phyloP scores from a whole-genome alignment of 495 filamentous ascomycete genomes.

The Elasticomyces elasticus region DNA sequence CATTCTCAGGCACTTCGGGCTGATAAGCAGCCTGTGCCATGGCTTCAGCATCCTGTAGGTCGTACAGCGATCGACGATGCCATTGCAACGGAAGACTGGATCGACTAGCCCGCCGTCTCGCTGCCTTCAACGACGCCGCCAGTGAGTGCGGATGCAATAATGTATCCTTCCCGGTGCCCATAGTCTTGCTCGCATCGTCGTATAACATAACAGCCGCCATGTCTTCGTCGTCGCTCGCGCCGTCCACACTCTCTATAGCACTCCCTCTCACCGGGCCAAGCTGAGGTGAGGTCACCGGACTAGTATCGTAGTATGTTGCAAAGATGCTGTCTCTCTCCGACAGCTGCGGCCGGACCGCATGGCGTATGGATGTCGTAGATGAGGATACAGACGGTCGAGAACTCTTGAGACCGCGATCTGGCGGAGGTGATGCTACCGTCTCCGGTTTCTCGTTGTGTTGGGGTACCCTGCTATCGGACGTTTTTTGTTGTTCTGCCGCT shows the following conservation, averaged over 20 bases:
- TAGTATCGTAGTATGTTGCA: conserved; percentile 51
- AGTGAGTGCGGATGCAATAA: neutral
- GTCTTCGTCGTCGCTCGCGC: neutral
- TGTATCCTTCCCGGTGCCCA: neutral
- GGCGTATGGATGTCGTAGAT: neutral
- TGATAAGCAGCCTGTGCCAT: conserved; percentile 2
- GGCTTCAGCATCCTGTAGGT: conserved; percentile 12
- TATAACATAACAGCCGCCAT: conserved; percentile 10
- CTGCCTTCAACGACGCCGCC: neutral
- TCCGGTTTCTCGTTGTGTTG: neutral
- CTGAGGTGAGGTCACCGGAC: conserved; percentile 39
- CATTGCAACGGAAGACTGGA: conserved; percentile 14
- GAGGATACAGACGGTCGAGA: neutral
- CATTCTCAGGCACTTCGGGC: neutral
- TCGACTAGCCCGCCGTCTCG: conserved; percentile 6
- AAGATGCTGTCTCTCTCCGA: conserved; percentile 57
- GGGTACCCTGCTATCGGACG: neutral
- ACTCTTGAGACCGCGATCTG: neutral
- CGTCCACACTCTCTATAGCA: conserved; percentile 1
- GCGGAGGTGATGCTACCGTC: neutral
- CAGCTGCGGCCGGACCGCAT: conserved; percentile 38
- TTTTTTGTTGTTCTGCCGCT: neutral
- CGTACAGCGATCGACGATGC: conserved; percentile 17
- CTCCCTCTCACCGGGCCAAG: neutral
- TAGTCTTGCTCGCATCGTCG: neutral